A percentile compares a stretch with the other conserved stretches of the same genome.
phyloP scores from a whole-genome alignment of 352 stramenopile genomes.

The Globisporangium barbulae region DNA sequence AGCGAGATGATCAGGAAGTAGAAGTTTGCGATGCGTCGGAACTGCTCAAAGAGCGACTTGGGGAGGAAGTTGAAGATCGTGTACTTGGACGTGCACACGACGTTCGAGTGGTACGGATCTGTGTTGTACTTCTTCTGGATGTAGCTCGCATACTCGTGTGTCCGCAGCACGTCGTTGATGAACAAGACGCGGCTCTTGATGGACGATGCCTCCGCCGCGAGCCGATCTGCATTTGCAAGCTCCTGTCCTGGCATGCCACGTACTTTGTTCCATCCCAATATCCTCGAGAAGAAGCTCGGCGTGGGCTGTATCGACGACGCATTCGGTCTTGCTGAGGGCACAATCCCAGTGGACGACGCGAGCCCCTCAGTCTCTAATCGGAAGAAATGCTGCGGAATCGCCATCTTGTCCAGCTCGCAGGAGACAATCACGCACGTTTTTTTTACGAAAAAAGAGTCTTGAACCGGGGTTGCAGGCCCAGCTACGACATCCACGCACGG shows the following conservation, averaged over 20 bases:
- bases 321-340: neutral
- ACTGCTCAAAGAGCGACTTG: constrained; percentile 94
- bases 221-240: constrained; percentile 10
- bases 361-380: constrained; percentile 19
- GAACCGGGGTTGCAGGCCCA: neutral
- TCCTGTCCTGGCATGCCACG: constrained; percentile 23
- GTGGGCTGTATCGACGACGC: neutral
- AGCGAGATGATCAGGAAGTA: constrained; percentile 96
- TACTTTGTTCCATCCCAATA: constrained; percentile 33
- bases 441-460: neutral
- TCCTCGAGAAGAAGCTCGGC: constrained; percentile 5
- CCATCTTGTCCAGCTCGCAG: constrained; percentile 4
- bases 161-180: constrained; percentile 61
- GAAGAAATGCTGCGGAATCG: constrained; percentile 19
- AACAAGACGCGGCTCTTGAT: constrained; percentile 66
- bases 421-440: neutral
- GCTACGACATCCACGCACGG: neutral
- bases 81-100: constrained; percentile 92
- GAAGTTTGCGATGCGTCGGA: constrained; percentile 94
- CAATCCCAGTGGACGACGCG: constrained; percentile 10
- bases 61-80: constrained; percentile 94
- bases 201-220: constrained; percentile 10
- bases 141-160: constrained; percentile 54
- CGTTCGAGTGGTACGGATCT: constrained; percentile 48
- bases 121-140: constrained; percentile 42